Evolutionary conservation across 192 early-diverging fungal genomes (phyloP).

Genomic region (Funneliformis geosporum): DNA sequence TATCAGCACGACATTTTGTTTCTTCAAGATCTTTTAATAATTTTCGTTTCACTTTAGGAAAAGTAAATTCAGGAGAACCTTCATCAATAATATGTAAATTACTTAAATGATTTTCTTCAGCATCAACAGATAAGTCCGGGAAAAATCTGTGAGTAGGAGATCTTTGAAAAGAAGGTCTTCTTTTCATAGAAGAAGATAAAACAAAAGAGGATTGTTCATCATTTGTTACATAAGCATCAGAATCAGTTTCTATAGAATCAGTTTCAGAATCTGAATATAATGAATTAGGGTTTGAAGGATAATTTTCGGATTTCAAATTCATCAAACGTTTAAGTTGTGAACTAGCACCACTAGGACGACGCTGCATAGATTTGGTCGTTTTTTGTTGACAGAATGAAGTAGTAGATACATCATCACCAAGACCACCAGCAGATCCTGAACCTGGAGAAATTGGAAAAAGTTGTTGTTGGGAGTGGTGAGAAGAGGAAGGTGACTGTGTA

Average conservation of each 20-base stretch:
- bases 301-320: conserved; percentile 21
- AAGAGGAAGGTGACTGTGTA: background rate
- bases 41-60: conserved; percentile 34
- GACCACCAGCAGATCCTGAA: background rate
- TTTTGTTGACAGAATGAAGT: conserved; percentile 6
- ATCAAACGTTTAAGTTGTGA: conserved; percentile 29
- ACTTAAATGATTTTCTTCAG: conserved; percentile 34
- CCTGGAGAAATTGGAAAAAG: background rate
- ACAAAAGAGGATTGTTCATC: conserved; percentile 18
- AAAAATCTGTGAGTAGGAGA: conserved; percentile 28
- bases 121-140: conserved; percentile 24
- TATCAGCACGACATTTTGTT: conserved; percentile 23
- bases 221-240: conserved; percentile 24
- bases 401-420: background rate
- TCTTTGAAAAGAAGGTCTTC: conserved; percentile 29
- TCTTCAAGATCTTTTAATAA: conserved; percentile 33
- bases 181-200: conserved; percentile 16
- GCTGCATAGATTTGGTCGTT: background rate
- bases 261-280: conserved; percentile 32
- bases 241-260: conserved; percentile 29
- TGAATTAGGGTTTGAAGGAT: conserved; percentile 14
- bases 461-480: background rate
- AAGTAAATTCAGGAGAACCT: conserved; percentile 24
- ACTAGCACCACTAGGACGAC: conserved; percentile 27
- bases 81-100: conserved; percentile 31